phyloP scores from a whole-genome alignment of 2,329 filamentous ascomycete species.

The Trichoderma harzianum region DNA sequence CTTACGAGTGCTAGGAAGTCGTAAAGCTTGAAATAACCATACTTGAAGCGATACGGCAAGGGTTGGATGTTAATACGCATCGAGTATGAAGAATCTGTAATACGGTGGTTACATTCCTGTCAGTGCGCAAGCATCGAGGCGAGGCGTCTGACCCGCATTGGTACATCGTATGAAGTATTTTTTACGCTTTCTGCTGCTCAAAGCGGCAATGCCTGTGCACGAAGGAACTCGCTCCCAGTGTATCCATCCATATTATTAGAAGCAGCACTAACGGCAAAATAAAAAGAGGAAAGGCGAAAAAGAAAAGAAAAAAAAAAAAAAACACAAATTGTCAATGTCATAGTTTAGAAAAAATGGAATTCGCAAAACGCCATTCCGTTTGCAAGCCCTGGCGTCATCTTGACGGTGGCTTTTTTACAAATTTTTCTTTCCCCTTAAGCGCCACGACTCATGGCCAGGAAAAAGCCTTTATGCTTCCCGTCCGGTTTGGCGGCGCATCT shows the following conservation, averaged over 20 bases:
- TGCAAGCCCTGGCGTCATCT: constrained; percentile 10
- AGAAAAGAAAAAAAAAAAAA: background rate
- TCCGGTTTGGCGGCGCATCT: background rate
- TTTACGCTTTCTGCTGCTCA: background rate
- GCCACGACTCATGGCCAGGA: constrained; percentile 13
- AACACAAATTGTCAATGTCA: background rate
- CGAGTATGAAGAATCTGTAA: background rate
- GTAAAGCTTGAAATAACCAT: background rate
- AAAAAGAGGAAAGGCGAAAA: background rate
- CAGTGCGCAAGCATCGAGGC: background rate
- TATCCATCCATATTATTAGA: background rate
- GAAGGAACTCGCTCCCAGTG: background rate
- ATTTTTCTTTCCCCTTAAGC: background rate
- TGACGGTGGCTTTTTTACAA: background rate
- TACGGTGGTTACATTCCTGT: background rate
- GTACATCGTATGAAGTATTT: background rate
- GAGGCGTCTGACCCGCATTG: background rate
- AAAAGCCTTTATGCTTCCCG: background rate
- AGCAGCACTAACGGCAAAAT: background rate
- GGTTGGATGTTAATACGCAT: background rate
- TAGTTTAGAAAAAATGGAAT: background rate
- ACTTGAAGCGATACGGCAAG: background rate
- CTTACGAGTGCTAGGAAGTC: background rate
- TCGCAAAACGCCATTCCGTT: background rate
- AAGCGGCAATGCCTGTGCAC: background rate